These are phyloP conservation scores for Coprinopsis marcescibilis DNA, from an alignment of 768 basidiomycete species.

Conservation along the genomic window DNA sequence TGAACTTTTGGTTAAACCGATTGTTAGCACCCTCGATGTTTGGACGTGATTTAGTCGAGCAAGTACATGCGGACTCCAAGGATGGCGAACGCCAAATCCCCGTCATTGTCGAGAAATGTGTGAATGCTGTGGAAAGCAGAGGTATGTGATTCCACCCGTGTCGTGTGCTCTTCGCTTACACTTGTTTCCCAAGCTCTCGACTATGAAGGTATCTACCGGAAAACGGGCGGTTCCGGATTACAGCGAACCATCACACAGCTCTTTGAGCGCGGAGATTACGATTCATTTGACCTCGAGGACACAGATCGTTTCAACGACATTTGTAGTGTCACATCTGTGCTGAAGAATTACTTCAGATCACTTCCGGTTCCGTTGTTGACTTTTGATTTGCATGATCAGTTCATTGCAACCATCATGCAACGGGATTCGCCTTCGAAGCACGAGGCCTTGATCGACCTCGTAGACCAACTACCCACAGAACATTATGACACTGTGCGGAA, in stretches of 20 bases:
- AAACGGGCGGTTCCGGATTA: constrained; percentile 89
- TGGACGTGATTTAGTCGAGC: constrained; percentile 81
- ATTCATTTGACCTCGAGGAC: constrained; percentile 83
- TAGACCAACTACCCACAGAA: constrained; percentile 75
- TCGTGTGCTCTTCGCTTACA: background rate
- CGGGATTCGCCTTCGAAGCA: constrained; percentile 58
- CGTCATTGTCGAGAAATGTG: constrained; percentile 91
- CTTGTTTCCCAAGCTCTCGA: constrained; percentile 59
- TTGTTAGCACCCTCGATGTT: constrained; percentile 84
- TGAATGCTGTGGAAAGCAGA: constrained; percentile 82
- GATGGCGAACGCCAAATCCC: constrained; percentile 66
- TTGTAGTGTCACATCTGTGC: constrained; percentile 90
- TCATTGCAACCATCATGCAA: constrained; percentile 70
- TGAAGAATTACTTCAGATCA: constrained; percentile 95
- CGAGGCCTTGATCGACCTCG: constrained; percentile 55
- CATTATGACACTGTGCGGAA: constrained; percentile 81
- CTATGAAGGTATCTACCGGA: constrained; percentile 97
- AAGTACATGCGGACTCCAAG: constrained; percentile 63
- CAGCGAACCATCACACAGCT: constrained; percentile 90
- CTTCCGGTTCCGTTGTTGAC: constrained; percentile 89
- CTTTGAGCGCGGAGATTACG: constrained; percentile 90
- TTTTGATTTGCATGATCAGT: constrained; percentile 85
- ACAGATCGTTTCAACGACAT: constrained; percentile 93
- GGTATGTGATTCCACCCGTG: constrained; percentile 43
- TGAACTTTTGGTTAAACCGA: background rate